phyloP scores from a whole-genome alignment of 106 monocot genomes.

The Narthecium ossifragum region DNA sequence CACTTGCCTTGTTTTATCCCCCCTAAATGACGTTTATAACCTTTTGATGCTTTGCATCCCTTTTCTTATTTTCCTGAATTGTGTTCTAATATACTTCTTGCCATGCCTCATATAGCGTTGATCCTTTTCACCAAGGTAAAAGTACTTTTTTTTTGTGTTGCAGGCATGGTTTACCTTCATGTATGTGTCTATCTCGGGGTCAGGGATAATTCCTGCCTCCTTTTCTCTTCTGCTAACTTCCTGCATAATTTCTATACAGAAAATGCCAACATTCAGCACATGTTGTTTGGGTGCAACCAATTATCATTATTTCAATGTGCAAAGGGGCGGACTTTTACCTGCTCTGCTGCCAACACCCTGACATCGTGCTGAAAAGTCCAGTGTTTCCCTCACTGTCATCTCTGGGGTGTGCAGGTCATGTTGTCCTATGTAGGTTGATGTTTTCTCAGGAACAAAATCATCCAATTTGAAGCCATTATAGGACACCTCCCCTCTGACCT shows the following conservation, averaged over 20 bases:
- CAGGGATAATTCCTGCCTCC: constrained; percentile 5
- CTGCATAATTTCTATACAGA: constrained; percentile 14
- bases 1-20: no score
- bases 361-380: constrained; percentile 20
- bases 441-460: constrained; percentile 9
- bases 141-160: no score
- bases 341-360: constrained; percentile 21
- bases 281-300: no score
- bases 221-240: constrained; percentile 13
- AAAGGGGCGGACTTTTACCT: no score
- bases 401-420: constrained; percentile 15
- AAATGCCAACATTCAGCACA: no score
- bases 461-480: constrained; percentile 21
- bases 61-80: no score
- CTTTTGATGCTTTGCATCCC: no score
- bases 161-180: constrained; percentile 12
- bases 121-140: no score
- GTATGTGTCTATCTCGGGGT: constrained; percentile 13
- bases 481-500: constrained; percentile 17
- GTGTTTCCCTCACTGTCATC: constrained; percentile 25
- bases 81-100: no score
- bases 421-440: constrained; percentile 21
- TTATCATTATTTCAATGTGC: no score
- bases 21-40: no score
- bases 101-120: no score